These are phyloP conservation scores for Coemansia sp. DNA, from an alignment of 192 early-diverging fungal genomes.

Conservation along the genomic window DNA sequence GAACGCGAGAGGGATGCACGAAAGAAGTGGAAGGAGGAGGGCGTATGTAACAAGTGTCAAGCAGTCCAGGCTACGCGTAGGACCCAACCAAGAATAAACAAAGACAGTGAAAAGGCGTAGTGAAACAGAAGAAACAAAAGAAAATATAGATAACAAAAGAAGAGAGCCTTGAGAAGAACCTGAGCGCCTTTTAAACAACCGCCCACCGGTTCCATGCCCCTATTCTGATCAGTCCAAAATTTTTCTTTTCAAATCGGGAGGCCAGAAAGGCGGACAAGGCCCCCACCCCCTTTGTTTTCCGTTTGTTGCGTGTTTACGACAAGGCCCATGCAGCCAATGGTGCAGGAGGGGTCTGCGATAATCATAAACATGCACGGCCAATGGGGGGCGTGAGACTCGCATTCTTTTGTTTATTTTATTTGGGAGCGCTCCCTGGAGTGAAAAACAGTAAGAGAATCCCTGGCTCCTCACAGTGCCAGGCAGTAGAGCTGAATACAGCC, in stretches of 20 bases:
- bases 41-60: background rate
- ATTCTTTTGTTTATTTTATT: slow-evolving; percentile 10
- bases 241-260: background rate
- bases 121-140: background rate
- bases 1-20: background rate
- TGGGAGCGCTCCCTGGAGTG: background rate
- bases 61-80: too few relatives aligned
- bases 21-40: background rate
- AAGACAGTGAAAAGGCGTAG: slow-evolving; percentile 9
- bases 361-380: background rate
- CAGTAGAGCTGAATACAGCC: background rate
- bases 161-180: background rate
- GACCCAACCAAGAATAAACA: background rate
- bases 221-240: background rate
- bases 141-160: slow-evolving; percentile 8
- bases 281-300: background rate
- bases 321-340: background rate
- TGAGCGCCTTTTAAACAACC: background rate
- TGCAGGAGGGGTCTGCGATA: background rate
- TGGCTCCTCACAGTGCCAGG: background rate
- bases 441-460: background rate
- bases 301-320: background rate
- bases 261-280: background rate
- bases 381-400: background rate
- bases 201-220: background rate